Evolutionary conservation across 176 grass and related monocot species (phyloP), one percentile per base, ranked within the genome.

Genomic region (Oryza longistaminata): DNA sequence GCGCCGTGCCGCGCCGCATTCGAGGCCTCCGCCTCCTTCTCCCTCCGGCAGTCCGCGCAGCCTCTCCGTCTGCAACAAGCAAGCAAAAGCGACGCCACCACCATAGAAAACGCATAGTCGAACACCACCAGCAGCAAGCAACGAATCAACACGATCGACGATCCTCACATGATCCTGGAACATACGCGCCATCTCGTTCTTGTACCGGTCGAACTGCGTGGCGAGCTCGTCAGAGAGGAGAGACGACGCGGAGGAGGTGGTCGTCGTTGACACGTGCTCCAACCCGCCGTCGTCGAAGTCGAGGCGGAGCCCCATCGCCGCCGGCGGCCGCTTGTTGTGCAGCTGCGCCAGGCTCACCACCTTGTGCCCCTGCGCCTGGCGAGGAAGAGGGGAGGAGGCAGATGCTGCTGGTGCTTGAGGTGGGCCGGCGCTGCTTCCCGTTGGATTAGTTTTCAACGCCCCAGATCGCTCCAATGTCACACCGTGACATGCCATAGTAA

Each of bases 111-210:
- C 35, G 31, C 40, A 11, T 12, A 21, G 16, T 19, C 24, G 27
- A 74, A 14, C 12, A 34, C 9, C 61, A 88, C 11, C 42, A 17
- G n/a, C 31, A 40, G 34, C 34, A 31, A 40, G 35, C 39, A 21
- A 55, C 3, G 22, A 66, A 75, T 79, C 22, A 22, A 65, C 14
- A 13, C 53, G 6, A 58, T 14, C 29, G 29, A 64, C 12, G 50
- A 61, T 49, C 17, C 87, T 85, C 84, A 95, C 92, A 44, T 93
- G 88, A 52, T 94, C 91, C 55, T 91, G 90, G 88, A 95, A 78
- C 70, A 94, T 48, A 26, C 52, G 68, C 25, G 93, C 90, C 75
- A 93, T 88, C 84, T 97, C 92, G 50, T 85, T 79, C 17, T 9
- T 77, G 87, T 91, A 85, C 22, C 61, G 87, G 53, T 86, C 88